These are phyloP conservation scores for Colletotrichum liriopes DNA, from an alignment of 2,329 filamentous ascomycete species.

Conservation along the genomic window DNA sequence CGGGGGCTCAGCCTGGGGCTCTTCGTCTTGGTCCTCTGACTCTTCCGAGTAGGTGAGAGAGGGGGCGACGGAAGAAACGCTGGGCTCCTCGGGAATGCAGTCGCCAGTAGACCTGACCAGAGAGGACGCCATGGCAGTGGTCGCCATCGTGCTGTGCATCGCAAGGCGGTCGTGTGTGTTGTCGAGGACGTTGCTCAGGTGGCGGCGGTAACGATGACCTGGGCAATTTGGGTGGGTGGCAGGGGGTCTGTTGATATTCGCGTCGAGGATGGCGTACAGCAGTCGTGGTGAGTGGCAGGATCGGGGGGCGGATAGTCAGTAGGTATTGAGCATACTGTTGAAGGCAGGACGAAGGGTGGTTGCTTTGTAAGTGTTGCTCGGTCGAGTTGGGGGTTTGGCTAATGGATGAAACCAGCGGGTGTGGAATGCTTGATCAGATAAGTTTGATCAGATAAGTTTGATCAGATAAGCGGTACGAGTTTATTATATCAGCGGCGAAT, in stretches of 20 bases:
- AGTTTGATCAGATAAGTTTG: slow-evolving; percentile 40
- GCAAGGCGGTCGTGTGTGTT: slow-evolving; percentile 10
- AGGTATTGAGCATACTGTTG: slow-evolving; percentile 31
- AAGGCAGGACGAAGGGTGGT: background rate
- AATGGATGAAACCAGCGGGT: slow-evolving; percentile 29
- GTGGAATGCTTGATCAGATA: slow-evolving; percentile 41
- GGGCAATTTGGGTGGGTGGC: slow-evolving; percentile 22
- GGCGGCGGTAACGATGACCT: slow-evolving; percentile 20
- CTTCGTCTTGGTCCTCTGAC: slow-evolving; percentile 72
- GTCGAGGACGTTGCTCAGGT: slow-evolving; percentile 15
- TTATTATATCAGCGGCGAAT: slow-evolving; percentile 16
- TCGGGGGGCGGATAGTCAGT: slow-evolving; percentile 36
- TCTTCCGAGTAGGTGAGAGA: slow-evolving; percentile 76
- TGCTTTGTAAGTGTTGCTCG: slow-evolving; percentile 19
- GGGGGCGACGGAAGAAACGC: slow-evolving; percentile 68
- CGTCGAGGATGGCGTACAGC: slow-evolving; percentile 32
- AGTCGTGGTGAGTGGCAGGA: slow-evolving; percentile 30
- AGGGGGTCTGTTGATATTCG: slow-evolving; percentile 15
- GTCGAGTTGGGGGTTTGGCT: background rate
- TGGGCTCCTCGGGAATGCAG: slow-evolving; percentile 62
- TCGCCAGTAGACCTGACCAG: slow-evolving; percentile 58
- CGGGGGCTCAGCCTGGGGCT: slow-evolving; percentile 56
- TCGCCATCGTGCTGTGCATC: slow-evolving; percentile 51
- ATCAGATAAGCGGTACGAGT: slow-evolving; percentile 38
- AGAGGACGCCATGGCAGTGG: slow-evolving; percentile 55